These are phyloP conservation scores for Talaromyces amestolkiae DNA, from an alignment of 2,329 filamentous ascomycete genomes.

Conservation along the genomic window DNA sequence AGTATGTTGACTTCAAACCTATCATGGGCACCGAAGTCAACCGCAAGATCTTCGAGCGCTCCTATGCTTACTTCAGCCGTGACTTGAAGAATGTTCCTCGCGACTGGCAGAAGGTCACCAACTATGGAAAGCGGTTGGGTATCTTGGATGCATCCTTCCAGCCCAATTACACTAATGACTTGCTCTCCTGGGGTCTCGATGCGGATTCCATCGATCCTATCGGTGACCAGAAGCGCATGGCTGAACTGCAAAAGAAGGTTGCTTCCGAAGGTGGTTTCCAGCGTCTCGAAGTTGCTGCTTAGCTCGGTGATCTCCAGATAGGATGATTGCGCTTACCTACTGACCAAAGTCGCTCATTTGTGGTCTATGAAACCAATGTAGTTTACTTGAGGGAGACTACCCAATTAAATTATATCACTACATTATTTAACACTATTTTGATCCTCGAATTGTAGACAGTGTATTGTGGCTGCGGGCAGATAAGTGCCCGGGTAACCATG, in stretches of 20 bases:
- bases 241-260: conserved; percentile 64
- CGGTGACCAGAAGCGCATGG: conserved; percentile 74
- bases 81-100: conserved; percentile 72
- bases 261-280: conserved; percentile 62
- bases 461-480: not conserved
- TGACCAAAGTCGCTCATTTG: conserved; percentile 13
- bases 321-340: not conserved
- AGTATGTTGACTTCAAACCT: conserved; percentile 71
- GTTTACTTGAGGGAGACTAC: not conserved
- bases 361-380: not conserved
- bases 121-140: conserved; percentile 70
- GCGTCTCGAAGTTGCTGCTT: conserved; percentile 30
- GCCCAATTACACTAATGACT: conserved; percentile 74
- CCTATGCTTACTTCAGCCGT: conserved; percentile 71
- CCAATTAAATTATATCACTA: not conserved
- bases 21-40: conserved; percentile 67
- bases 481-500: not conserved
- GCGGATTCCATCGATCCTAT: conserved; percentile 64
- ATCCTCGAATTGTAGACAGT: not conserved
- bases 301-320: not conserved
- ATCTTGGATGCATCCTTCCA: conserved; percentile 63
- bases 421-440: not conserved
- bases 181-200: conserved; percentile 64
- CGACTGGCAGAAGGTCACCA: conserved; percentile 76
- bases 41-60: conserved; percentile 76